These are phyloP conservation scores for Rhynchosporium secalis DNA, from an alignment of 2,329 filamentous ascomycete species.

Conservation along the genomic window DNA sequence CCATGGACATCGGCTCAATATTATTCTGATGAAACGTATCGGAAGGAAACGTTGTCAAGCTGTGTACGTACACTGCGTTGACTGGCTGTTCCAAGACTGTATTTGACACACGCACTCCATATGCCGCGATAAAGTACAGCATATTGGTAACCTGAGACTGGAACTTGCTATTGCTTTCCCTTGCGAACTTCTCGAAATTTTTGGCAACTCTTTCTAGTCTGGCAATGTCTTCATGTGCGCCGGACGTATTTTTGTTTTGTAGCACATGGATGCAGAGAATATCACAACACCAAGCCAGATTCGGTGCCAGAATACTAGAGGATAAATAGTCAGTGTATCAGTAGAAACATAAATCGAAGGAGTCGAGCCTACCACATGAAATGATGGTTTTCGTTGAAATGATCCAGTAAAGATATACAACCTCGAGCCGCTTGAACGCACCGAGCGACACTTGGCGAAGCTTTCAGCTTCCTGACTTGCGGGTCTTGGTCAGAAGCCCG, in stretches of 20 bases:
- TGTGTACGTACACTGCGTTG: background rate
- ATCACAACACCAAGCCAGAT: conserved; percentile 3
- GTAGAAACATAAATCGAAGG: background rate
- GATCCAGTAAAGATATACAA: background rate
- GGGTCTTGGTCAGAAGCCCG: conserved; percentile 1
- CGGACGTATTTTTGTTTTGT: background rate
- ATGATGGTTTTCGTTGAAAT: conserved; percentile 6
- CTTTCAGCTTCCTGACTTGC: background rate
- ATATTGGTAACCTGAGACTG: conserved; percentile 8
- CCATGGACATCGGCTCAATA: background rate
- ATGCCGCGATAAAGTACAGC: conserved; percentile 7
- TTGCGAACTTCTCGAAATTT: background rate
- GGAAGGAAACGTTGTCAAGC: background rate
- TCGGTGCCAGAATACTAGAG: background rate
- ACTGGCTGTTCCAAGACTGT: conserved; percentile 2
- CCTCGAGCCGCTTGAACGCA: conserved; percentile 8
- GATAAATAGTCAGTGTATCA: background rate
- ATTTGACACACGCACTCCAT: background rate
- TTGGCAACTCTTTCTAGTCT: conserved; percentile 1
- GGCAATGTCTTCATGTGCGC: background rate
- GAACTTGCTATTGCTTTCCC: background rate
- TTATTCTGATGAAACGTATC: background rate
- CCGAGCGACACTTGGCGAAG: background rate
- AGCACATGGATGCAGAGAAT: conserved; percentile 10
- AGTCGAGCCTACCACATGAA: background rate